Evolutionary conservation across 176 grass and related monocot genomes (phyloP).

Genomic region (Thalia dealbata): DNA sequence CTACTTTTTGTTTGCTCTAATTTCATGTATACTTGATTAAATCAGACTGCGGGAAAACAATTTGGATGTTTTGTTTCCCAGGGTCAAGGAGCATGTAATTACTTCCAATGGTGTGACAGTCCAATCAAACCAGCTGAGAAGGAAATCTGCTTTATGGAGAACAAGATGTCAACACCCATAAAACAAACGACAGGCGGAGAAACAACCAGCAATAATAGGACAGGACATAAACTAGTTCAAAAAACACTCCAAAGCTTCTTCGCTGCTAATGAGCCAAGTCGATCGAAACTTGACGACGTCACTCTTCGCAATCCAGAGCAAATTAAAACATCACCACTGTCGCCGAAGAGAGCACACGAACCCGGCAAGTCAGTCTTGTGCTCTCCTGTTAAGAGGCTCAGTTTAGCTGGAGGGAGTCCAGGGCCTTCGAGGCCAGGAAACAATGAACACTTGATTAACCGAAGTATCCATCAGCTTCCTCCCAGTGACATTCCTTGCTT

Average conservation of each 20-base stretch:
- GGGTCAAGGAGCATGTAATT: conserved; percentile 42
- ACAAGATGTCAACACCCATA: background rate
- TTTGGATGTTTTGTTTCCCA: conserved; percentile 17
- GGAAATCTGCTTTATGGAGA: background rate
- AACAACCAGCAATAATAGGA: background rate
- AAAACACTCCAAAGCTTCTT: background rate
- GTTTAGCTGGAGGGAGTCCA: background rate
- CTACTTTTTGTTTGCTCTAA: background rate
- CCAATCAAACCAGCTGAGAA: background rate
- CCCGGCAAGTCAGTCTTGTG: background rate
- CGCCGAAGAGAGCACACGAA: conserved; percentile 8
- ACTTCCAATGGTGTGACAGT: conserved; percentile 11
- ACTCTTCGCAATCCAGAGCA: background rate
- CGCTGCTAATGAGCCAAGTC: background rate
- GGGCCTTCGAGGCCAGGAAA: background rate
- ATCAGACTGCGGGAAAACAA: background rate
- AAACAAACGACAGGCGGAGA: background rate
- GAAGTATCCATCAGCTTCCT: conserved; percentile 17
- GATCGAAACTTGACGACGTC: background rate
- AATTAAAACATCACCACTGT: background rate
- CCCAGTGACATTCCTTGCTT: conserved; percentile 11
- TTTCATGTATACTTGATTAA: background rate
- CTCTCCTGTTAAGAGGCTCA: conserved; percentile 3
- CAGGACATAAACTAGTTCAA: background rate
- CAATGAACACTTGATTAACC: conserved; percentile 6